Evolutionary conservation across 352 stramenopile species (phyloP), one percentile per base, ranked within the genome.

Genomic region (Hyaloperonospora arabidopsidis): DNA sequence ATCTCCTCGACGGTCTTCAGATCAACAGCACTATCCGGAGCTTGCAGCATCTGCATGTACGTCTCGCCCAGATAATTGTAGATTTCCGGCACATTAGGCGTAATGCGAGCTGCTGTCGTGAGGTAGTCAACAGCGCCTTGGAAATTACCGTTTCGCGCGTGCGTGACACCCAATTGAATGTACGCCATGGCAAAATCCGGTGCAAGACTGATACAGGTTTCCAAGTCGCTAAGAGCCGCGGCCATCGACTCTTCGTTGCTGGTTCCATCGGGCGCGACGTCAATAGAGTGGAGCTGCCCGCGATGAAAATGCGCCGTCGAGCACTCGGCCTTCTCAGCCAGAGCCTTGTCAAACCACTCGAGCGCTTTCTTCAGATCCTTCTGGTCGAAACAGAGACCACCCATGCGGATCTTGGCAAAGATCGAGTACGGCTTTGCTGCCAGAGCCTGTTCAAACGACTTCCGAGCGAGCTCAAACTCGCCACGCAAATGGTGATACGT

Each of bases 41-140:
- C 36, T 63, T 87, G 76, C 50, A 82, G 57, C 75, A 86, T 86
- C 58, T 91, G 79, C 81, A 91, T 89, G 67, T 88, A 89, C 49
- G 78, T 91, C 61, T 91, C 81, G 35, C 81, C 81, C n/a, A 91
- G 58, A 61, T 91, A 91, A 54, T 91, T 89, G 74, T 88, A 89
- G 46, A 89, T 86, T 59, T 91, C 81, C 1, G 81, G 81, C 21
- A 87, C 81, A 36, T 85, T 70, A 12, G 81, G 79, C 49, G 76
- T 84, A 51, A 91, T 84, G 23, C 65, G 67, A 19, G 77, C 67
- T 10, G 81, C 81, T 13, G 67, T 71, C 51, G 72, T 70, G 18
- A 89, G 65, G 54, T 86, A 86, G 56, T 86, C 74, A 17, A 88
- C 67, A 12, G 79, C 81, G 43, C 78, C 71, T 22, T 79, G 71